phyloP scores from a whole-genome alignment of 768 basidiomycete species.

The Agaricus blazei region DNA sequence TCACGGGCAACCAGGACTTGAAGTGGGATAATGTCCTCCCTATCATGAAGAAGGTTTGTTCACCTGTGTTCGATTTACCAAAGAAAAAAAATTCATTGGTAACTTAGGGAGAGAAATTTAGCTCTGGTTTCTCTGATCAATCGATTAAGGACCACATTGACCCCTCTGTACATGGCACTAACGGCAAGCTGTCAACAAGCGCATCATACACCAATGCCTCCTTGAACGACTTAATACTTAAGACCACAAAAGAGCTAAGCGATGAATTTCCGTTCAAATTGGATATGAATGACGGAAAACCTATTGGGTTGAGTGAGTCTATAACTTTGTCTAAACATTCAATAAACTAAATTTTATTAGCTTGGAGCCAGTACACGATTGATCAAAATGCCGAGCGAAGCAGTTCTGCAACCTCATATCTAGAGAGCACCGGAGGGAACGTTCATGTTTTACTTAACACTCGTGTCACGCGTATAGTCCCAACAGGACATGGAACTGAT shows the following conservation, averaged over 20 bases:
- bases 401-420: conserved; percentile 13
- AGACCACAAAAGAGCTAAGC: background rate
- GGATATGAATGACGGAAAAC: conserved; percentile 11
- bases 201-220: conserved; percentile 5
- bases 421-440: background rate
- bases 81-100: background rate
- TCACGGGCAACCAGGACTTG: conserved; percentile 26
- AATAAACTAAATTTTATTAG: background rate
- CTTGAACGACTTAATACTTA: conserved; percentile 5
- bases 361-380: conserved; percentile 10
- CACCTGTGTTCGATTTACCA: background rate
- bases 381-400: conserved; percentile 11
- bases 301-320: conserved; percentile 9
- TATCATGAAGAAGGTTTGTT: conserved; percentile 19
- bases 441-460: conserved; percentile 11
- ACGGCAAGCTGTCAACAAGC: conserved; percentile 1
- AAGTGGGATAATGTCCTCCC: conserved; percentile 26
- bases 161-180: conserved; percentile 5
- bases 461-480: conserved; percentile 9
- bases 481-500: conserved; percentile 6
- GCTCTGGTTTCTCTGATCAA: conserved; percentile 1
- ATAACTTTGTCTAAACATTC: background rate
- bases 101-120: background rate
- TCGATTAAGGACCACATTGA: conserved; percentile 10
- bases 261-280: conserved; percentile 9